Evolutionary conservation across 176 grass and related monocot species (phyloP).

Genomic region (Aegilops longissima): DNA sequence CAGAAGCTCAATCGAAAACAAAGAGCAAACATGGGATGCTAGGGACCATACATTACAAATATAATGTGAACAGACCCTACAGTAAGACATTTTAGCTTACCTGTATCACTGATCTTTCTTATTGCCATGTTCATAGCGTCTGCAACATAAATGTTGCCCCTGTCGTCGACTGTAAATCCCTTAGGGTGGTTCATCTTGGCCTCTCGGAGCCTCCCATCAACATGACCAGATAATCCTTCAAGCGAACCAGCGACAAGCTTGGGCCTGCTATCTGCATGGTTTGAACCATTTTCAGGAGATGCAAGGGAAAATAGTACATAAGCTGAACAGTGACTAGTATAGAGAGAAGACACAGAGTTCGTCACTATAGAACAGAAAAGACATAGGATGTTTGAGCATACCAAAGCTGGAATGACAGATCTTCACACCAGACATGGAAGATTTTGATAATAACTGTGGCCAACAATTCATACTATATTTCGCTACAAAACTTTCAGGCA

Average conservation of each 20-base stretch:
- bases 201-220: slow-evolving; percentile 75
- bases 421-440: not conserved
- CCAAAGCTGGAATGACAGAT: not conserved
- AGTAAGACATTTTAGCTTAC: slow-evolving; percentile 47
- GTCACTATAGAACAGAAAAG: not conserved
- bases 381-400: not conserved
- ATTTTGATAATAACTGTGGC: not conserved
- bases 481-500: not conserved
- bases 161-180: slow-evolving; percentile 80
- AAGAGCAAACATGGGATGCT: slow-evolving; percentile 32
- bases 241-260: slow-evolving; percentile 89
- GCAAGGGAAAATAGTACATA: not conserved
- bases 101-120: slow-evolving; percentile 93
- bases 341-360: not conserved
- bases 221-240: slow-evolving; percentile 82
- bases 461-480: not conserved
- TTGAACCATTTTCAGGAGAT: slow-evolving; percentile 22
- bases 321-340: not conserved
- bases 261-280: slow-evolving; percentile 86
- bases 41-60: slow-evolving; percentile 15
- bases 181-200: slow-evolving; percentile 91
- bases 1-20: slow-evolving; percentile 21
- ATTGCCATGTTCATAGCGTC: slow-evolving; percentile 98
- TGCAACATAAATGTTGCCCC: slow-evolving; percentile 94
- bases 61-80: slow-evolving; percentile 13